Evolutionary conservation across 345 rosid species (phyloP), one percentile per base, ranked within the genome.

Genomic region (Pugionium dolabratum): DNA sequence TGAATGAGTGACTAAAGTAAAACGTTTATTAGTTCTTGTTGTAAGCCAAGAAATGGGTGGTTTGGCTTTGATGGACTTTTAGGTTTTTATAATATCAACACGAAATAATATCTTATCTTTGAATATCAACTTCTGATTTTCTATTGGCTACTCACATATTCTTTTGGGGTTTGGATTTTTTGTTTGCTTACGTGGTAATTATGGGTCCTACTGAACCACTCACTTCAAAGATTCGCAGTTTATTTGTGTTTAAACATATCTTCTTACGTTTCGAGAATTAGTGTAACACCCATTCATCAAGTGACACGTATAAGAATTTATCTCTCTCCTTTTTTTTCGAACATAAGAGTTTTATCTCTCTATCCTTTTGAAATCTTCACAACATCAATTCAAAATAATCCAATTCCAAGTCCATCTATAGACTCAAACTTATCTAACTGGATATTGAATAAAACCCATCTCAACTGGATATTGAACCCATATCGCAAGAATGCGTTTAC

Each of bases 11-110:
- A 34, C 0, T 7, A 60, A 63, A 37, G 57, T 32, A 63, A 64
- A 58, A 64, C 57, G 68, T 64, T 50, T 30, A 35, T 34, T 1
- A 31, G 43, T 37, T 36, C 30, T 9, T 48, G 55, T 63, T 64
- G 59, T 64, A 35, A 40, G 49, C 39, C 59, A 51, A 64, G 57
- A 64, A 64, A 28, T 64, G 68, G 37, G 68, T 64, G 68, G 11
- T 64, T 64, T 50, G 68, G 39, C 2, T 10, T 2, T 4, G 39
- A 64, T 50, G 48, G 4, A 10, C 2, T 1, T 30, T 50, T 40
- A 0, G 36, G 33, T 64, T 36, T 64, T 29, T 64, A 64, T 64
- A 51, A 37, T 5, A 39, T 29, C 7, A 32, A 50, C 10, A 18
- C 68, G 36, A 30, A 42, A 3, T 7, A 4, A 2, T 30, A 25